Conservation (phyloP, 2,329 filamentous ascomycete species). For the Achaetomium macrosporum region DNA sequence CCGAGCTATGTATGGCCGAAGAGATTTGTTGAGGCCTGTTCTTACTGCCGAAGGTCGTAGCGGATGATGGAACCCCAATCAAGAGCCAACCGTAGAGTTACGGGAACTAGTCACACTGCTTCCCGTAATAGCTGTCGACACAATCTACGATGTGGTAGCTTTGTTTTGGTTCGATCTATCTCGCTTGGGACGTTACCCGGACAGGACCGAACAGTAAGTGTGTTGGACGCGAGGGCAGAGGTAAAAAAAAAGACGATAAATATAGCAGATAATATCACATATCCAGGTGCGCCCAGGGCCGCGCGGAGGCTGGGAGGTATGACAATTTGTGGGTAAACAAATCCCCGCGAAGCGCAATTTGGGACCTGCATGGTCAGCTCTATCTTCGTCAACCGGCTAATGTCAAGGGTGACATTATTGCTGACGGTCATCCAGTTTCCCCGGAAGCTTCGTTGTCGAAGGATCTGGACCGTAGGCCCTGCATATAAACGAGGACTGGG, state of each 20-base stretch:
- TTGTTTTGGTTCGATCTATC: neutral
- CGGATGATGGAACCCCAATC: slow-evolving; percentile 1
- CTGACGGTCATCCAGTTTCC: neutral
- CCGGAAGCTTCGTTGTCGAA: neutral
- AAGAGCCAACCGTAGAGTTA: neutral
- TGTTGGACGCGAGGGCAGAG: too few species aligned
- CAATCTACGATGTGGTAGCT: slow-evolving; percentile 2
- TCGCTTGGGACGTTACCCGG: neutral
- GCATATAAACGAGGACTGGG: neutral
- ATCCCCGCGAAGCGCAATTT: slow-evolving; percentile 6
- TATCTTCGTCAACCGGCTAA: slow-evolving; percentile 1
- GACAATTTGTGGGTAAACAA: slow-evolving; percentile 12
- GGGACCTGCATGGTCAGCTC: neutral
- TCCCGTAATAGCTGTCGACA: neutral
- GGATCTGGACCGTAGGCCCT: neutral
- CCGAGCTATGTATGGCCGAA: neutral
- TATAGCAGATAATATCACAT: slow-evolving; percentile 6
- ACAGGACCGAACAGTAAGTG: too few species aligned
- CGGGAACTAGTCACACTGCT: neutral
- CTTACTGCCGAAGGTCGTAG: neutral
- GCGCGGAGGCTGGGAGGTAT: neutral
- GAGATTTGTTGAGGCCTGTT: neutral
- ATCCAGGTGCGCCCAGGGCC: neutral
- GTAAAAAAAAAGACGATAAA: neutral
- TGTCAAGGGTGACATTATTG: neutral